Conservation (phyloP, 169 alveolate species). For the Cryptosporidium andersoni region DNA sequence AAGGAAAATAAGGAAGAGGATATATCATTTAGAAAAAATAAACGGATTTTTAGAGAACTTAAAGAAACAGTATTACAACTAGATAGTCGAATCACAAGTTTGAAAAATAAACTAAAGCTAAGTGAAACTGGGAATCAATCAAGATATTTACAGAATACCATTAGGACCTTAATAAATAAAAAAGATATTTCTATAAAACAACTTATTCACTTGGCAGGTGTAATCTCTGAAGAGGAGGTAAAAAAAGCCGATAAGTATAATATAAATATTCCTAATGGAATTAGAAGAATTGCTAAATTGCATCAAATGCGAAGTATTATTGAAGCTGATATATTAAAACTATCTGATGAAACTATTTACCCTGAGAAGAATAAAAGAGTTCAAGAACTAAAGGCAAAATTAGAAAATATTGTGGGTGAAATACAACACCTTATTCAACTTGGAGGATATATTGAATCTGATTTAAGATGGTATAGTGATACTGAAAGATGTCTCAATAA, state of each 20-base stretch:
- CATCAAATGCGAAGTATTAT: constrained; percentile 16
- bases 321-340: constrained; percentile 41
- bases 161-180: constrained; percentile 6
- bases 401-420: constrained; percentile 9
- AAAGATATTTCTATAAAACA: constrained; percentile 7
- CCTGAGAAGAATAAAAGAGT: constrained; percentile 22
- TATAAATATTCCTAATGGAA: constrained; percentile 19
- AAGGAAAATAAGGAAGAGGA: neutral
- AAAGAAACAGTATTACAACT: constrained; percentile 15
- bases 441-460: constrained; percentile 44
- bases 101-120: neutral
- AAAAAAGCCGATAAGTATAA: constrained; percentile 10
- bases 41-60: constrained; percentile 10
- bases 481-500: constrained; percentile 51
- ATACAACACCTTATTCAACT: constrained; percentile 30
- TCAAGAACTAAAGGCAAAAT: constrained; percentile 31
- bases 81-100: neutral
- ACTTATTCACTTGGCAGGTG: constrained; percentile 49
- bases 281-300: constrained; percentile 49
- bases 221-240: constrained; percentile 44
- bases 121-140: neutral
- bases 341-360: constrained; percentile 27
- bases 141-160: neutral
- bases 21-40: neutral
- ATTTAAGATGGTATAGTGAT: constrained; percentile 57